These are phyloP conservation scores for Plantago coronopus DNA, from an alignment of 305 asterid species.

Conservation along the genomic window DNA sequence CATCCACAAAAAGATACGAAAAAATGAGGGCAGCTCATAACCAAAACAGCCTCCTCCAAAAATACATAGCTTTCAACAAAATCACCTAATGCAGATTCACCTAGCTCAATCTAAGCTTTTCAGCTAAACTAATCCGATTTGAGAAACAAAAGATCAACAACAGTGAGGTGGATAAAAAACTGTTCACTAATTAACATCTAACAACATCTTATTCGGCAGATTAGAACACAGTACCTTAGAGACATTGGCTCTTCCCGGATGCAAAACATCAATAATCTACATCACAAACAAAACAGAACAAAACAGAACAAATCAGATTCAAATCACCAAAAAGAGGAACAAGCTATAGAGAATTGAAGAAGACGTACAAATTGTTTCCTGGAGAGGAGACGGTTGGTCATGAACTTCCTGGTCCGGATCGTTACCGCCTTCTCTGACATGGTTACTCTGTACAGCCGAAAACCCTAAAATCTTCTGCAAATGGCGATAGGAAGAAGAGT, in stretches of 20 bases:
- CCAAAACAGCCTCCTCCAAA: neutral
- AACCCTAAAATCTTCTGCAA: too few species aligned
- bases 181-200: too few species aligned
- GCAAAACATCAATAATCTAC: conserved; percentile 68
- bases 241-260: conserved; percentile 73
- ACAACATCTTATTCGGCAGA: too few species aligned
- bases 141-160: too few species aligned
- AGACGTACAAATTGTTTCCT: conserved; percentile 61
- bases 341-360: neutral
- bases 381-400: conserved; percentile 65
- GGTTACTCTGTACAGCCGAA: too few species aligned
- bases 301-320: neutral
- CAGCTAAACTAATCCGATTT: neutral
- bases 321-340: neutral
- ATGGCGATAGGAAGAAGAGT: too few species aligned
- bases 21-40: neutral
- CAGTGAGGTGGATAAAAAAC: too few species aligned
- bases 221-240: conserved; percentile 72
- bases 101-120: neutral
- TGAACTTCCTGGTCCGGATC: conserved; percentile 61
- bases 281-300: too few species aligned
- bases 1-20: neutral
- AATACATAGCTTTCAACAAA: too few species aligned
- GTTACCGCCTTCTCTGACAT: conserved; percentile 71
- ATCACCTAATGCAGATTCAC: neutral